phyloP scores from a whole-genome alignment of 1,284 basidiomycete genomes.

The Meripilus lineatus region DNA sequence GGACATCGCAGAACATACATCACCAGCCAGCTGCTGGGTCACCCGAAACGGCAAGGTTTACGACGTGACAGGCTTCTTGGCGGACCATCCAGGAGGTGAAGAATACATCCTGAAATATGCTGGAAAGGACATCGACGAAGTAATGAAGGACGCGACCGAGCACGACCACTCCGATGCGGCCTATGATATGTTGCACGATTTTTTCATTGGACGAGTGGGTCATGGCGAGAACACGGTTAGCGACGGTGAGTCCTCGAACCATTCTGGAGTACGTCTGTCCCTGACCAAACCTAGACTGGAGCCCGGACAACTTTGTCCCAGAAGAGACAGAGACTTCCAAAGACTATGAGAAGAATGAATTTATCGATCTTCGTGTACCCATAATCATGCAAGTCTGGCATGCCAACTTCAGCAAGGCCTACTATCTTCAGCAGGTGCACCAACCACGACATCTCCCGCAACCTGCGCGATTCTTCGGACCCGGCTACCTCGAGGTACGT shows the following conservation, averaged over 20 bases:
- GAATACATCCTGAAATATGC: slow-evolving; percentile 78
- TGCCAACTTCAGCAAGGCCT: slow-evolving; percentile 87
- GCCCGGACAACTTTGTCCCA: slow-evolving; percentile 85
- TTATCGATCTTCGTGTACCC: slow-evolving; percentile 88
- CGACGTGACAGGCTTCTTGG: slow-evolving; percentile 70
- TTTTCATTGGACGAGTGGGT: slow-evolving; percentile 77
- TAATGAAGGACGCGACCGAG: slow-evolving; percentile 82
- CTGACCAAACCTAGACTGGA: slow-evolving; percentile 59
- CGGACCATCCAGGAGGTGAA: slow-evolving; percentile 86
- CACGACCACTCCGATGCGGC: slow-evolving; percentile 95
- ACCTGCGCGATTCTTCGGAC: slow-evolving; percentile 86
- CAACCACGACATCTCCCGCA: slow-evolving; percentile 89
- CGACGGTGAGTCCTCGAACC: slow-evolving; percentile 53
- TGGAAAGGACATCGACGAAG: slow-evolving; percentile 76
- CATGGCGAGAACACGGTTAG: slow-evolving; percentile 70
- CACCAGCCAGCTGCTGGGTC: slow-evolving; percentile 68
- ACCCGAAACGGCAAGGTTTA: slow-evolving; percentile 71
- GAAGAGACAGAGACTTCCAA: slow-evolving; percentile 77
- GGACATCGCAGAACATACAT: slow-evolving; percentile 62
- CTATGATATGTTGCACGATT: slow-evolving; percentile 90
- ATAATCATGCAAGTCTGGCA: slow-evolving; percentile 83
- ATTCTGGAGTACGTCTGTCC: not conserved
- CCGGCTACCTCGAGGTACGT: slow-evolving; percentile 74
- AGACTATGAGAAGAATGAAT: slow-evolving; percentile 87
- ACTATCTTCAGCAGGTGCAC: slow-evolving; percentile 96